Evolutionary conservation across 768 basidiomycete species (phyloP), one percentile per base, ranked within the genome.

Genomic region (Termitomyces sp.): DNA sequence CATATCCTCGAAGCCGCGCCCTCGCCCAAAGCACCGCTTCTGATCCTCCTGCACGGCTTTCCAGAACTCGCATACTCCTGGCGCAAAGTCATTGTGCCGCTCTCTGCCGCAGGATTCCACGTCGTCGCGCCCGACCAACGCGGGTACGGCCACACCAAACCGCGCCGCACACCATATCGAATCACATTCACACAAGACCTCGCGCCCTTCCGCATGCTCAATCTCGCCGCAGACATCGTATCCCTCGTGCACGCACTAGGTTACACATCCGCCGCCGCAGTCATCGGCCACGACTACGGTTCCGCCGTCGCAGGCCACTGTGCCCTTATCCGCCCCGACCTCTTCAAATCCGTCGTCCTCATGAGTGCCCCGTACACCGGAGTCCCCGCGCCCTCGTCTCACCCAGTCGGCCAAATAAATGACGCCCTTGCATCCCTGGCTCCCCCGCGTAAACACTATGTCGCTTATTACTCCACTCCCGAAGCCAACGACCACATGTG

Each of bases 21-120:
- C 55, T 58, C 42, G 45, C 61, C 37, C 34, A 11, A 68, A 21
- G 67, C 71, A 5, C 81, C 79, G 1, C 73, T 87, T 14, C 62
- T 86, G 45, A 53, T 87, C 30, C 78, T 88, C 23, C 65, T 87
- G 2, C 84, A 86, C 59, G 85, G 85, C 41, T 87, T 87, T 64
- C 84, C 85, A 10, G 85, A 86, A 62, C 73, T 86, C 6, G 78
- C 84, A 2, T 84, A 81, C 63, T 86, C 83, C 8, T 87, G 83
- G 83, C 74, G 85, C 14, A 82, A 83, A 57, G 57, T 86, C 35
- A 73, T 87, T 32, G 61, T 68, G 0, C 82, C 82, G 0, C 73
- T 87, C 25, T 65, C 79, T 0, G 60, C 68, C 5, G 71, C 73
- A 2, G 84, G 85, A 1, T 86, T 79, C 67, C 75, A 79, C 52